These are phyloP conservation scores for Perkinsus marinus DNA, from an alignment of 169 alveolate species.

Conservation along the genomic window DNA sequence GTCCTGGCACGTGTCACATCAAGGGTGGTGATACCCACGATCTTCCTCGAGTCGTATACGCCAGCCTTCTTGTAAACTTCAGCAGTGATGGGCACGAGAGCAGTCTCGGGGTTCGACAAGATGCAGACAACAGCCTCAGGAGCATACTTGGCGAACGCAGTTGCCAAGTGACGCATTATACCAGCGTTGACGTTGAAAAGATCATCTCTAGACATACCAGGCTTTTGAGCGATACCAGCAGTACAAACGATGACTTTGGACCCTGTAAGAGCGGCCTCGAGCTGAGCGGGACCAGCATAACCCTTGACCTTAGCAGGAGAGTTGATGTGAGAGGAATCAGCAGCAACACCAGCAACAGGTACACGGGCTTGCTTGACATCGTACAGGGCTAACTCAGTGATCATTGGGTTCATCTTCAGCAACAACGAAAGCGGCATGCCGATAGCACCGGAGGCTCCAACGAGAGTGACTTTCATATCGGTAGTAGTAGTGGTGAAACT, in stretches of 20 bases:
- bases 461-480: conserved; percentile 8
- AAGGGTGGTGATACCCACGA: conserved; percentile 36
- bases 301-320: conserved; percentile 35
- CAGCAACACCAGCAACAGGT: conserved; percentile 24
- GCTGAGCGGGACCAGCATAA: conserved; percentile 1
- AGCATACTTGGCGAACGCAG: conserved; percentile 24
- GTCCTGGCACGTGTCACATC: conserved; percentile 40
- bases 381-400: conserved; percentile 9
- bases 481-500: neutral
- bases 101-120: conserved; percentile 37
- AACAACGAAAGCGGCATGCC: conserved; percentile 24
- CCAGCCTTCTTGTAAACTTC: conserved; percentile 21
- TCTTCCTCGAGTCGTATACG: conserved; percentile 26
- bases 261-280: conserved; percentile 24
- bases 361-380: conserved; percentile 23
- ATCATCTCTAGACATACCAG: conserved; percentile 38
- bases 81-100: conserved; percentile 14
- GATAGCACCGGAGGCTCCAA: conserved; percentile 27
- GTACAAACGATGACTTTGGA: conserved; percentile 35
- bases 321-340: conserved; percentile 21
- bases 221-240: conserved; percentile 37
- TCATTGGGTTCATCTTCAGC: conserved; percentile 20
- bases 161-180: conserved; percentile 28
- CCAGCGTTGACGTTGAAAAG: conserved; percentile 29
- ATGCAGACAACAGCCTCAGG: conserved; percentile 34